Conservation (phyloP, 257 asterid species). For the Anisodus tanguticus region DNA sequence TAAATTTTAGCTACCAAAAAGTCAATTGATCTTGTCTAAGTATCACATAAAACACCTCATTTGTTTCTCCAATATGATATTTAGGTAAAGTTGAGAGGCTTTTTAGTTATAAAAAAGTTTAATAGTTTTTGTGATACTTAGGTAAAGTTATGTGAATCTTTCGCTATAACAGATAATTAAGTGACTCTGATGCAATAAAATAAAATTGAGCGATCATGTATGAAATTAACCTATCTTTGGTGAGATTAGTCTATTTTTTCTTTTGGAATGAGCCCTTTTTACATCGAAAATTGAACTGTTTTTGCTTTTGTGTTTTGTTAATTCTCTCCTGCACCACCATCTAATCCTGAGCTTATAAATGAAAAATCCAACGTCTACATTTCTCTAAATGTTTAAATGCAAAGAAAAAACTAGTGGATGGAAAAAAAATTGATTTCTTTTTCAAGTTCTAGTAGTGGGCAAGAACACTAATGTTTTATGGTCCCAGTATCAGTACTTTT, state of each 20-base stretch:
- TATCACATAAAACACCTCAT: too few relatives aligned
- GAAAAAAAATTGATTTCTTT: neutral
- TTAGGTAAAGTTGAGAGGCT: neutral
- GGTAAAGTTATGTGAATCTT: too few relatives aligned
- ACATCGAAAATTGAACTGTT: neutral
- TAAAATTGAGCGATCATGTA: neutral
- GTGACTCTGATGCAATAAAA: neutral
- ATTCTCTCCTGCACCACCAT: neutral
- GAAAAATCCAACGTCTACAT: neutral
- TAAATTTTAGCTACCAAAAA: too few relatives aligned
- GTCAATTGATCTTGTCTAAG: neutral
- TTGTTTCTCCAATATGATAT: neutral
- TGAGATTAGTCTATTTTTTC: neutral
- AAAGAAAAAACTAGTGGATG: neutral
- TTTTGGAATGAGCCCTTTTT: neutral
- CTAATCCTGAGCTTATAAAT: constrained; percentile 2
- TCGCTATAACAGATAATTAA: too few relatives aligned
- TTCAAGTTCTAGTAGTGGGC: constrained; percentile 12
- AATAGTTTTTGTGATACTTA: neutral
- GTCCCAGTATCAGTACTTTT: constrained; percentile 18
- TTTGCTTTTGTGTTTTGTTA: too few relatives aligned
- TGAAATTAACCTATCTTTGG: neutral
- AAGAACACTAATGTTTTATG: neutral
- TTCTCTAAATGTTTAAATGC: neutral
- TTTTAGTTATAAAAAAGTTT: neutral